A percentile compares a stretch with the other conserved stretches of the same genome.
These are phyloP conservation scores for Metschnikowia cubensis DNA, from an alignment of 805 yeast genomes.

Conservation along the genomic window DNA sequence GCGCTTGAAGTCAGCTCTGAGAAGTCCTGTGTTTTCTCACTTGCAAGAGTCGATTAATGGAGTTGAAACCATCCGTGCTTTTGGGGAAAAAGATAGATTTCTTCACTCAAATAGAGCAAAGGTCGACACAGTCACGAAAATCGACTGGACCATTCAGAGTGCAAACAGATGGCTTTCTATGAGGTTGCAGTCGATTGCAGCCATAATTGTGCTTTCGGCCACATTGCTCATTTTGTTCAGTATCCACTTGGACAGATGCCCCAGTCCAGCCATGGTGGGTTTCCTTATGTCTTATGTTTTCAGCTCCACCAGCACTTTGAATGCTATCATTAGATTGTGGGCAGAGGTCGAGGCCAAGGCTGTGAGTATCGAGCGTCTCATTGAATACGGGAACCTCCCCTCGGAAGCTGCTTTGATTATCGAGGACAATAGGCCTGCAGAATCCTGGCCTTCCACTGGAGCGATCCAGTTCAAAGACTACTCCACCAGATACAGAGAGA, in stretches of 20 bases:
- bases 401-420: slow-evolving; percentile 17
- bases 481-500: slow-evolving; percentile 23
- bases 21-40: slow-evolving; percentile 33
- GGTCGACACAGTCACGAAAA: slow-evolving; percentile 23
- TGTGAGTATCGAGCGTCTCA: slow-evolving; percentile 34
- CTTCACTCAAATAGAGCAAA: slow-evolving; percentile 21
- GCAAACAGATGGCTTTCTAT: slow-evolving; percentile 35
- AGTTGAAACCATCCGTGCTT: slow-evolving; percentile 34
- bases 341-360: slow-evolving; percentile 34
- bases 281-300: slow-evolving; percentile 36
- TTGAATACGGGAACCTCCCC: slow-evolving; percentile 33
- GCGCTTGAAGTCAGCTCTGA: slow-evolving; percentile 28
- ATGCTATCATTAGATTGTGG: slow-evolving; percentile 31
- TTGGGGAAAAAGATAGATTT: slow-evolving; percentile 28
- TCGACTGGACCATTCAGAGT: slow-evolving; percentile 21
- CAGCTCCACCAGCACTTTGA: slow-evolving; percentile 28
- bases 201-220: slow-evolving; percentile 28
- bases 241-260: slow-evolving; percentile 19
- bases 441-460: slow-evolving; percentile 23
- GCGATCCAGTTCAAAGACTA: slow-evolving; percentile 22
- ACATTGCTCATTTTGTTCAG: slow-evolving; percentile 27
- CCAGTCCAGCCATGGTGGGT: slow-evolving; percentile 35
- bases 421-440: slow-evolving; percentile 30
- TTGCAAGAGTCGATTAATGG: slow-evolving; percentile 37
- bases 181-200: slow-evolving; percentile 35